These are phyloP conservation scores for Mycena leptocephala DNA, from an alignment of 768 basidiomycete species.

Conservation along the genomic window DNA sequence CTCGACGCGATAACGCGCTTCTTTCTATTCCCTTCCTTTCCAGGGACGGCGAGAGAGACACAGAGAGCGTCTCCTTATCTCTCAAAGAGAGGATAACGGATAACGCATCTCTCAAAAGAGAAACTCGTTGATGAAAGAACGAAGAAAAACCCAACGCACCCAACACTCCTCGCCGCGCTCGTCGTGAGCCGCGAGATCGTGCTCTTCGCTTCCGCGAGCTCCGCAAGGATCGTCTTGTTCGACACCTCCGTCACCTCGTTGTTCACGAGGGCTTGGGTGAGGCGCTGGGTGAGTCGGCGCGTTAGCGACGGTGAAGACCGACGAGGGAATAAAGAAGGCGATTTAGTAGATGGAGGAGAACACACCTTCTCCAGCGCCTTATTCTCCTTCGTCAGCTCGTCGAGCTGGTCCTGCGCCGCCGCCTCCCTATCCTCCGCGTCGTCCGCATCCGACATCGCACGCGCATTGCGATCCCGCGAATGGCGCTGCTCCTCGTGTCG, in stretches of 20 bases:
- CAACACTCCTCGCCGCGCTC: too few relatives aligned
- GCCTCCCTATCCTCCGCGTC: conserved; percentile 35
- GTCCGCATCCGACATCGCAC: conserved; percentile 38
- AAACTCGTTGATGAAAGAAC: too few relatives aligned
- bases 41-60: too few relatives aligned
- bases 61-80: too few relatives aligned
- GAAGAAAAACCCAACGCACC: too few relatives aligned
- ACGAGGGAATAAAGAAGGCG: too few relatives aligned
- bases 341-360: not conserved
- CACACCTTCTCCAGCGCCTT: conserved; percentile 73
- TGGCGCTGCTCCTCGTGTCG: conserved; percentile 64
- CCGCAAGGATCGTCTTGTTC: conserved; percentile 80
- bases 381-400: conserved; percentile 70
- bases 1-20: too few relatives aligned
- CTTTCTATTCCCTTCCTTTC: too few relatives aligned
- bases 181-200: conserved; percentile 78
- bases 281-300: conserved; percentile 62
- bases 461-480: conserved; percentile 18
- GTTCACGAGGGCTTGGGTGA: conserved; percentile 82
- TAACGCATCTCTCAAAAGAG: too few relatives aligned
- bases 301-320: too few relatives aligned
- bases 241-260: conserved; percentile 88
- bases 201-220: conserved; percentile 82
- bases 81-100: too few relatives aligned
- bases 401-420: conserved; percentile 50